Evolutionary conservation across 768 basidiomycete genomes (phyloP).

Genomic region (Xerocomus brunneocitrinus): DNA sequence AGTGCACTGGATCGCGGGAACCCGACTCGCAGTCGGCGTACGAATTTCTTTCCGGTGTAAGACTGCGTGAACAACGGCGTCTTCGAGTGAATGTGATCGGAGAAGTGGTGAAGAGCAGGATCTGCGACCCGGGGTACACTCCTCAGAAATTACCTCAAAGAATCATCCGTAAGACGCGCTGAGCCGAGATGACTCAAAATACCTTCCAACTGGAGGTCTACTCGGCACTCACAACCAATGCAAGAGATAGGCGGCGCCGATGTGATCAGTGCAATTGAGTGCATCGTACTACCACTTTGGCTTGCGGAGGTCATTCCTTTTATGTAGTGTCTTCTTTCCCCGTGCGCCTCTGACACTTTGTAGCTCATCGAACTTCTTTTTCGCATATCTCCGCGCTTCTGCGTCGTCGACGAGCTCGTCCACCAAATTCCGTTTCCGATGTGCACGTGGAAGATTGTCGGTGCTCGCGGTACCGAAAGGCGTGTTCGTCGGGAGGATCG

Average conservation of each 20-base stretch:
- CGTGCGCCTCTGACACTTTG: conserved; percentile 62
- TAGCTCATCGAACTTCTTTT: conserved; percentile 82
- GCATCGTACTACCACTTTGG: conserved; percentile 57
- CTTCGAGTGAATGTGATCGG: conserved; percentile 10
- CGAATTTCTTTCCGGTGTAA: not conserved
- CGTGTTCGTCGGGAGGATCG: conserved; percentile 61
- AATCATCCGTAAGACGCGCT: conserved; percentile 3
- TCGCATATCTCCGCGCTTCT: conserved; percentile 82
- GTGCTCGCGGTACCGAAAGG: conserved; percentile 67
- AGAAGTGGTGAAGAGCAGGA: conserved; percentile 8
- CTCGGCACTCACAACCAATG: no score
- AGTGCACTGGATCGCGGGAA: not conserved
- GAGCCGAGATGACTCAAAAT: not conserved
- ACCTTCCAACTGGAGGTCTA: not conserved
- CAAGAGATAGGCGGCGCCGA: conserved; percentile 6
- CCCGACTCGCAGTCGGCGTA: not conserved
- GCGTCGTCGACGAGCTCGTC: conserved; percentile 89
- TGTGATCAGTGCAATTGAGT: conserved; percentile 4
- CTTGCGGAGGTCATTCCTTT: conserved; percentile 57
- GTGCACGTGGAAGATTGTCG: conserved; percentile 66
- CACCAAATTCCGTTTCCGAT: conserved; percentile 77
- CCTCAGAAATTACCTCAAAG: conserved; percentile 5
- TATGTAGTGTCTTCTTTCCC: conserved; percentile 66
- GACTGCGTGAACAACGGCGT: conserved; percentile 3
- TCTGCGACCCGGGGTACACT: not conserved